Percentiles rank a stretch among this genome's conserved stretches.
These are phyloP conservation scores for Saccharomycopsis sp. DNA, from an alignment of 805 yeast genomes.

Conservation along the genomic window DNA sequence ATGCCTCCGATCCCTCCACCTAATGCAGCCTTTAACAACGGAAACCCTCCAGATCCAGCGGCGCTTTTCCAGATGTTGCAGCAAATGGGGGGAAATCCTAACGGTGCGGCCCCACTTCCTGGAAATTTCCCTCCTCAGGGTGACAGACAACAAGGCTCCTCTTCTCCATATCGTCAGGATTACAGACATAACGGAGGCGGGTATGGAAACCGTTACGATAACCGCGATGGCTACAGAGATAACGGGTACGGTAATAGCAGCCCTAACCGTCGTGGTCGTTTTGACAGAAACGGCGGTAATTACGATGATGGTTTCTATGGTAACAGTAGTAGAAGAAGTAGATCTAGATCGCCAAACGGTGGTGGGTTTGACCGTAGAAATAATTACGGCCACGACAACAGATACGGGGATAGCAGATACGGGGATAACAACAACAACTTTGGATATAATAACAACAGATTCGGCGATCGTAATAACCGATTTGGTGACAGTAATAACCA, in stretches of 20 bases:
- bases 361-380: slow-evolving; percentile 20
- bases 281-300: slow-evolving; percentile 15
- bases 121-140: slow-evolving; percentile 13
- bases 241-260: not conserved
- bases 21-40: slow-evolving; percentile 24
- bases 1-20: slow-evolving; percentile 15
- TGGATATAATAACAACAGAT: slow-evolving; percentile 22
- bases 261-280: not conserved
- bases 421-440: slow-evolving; percentile 25
- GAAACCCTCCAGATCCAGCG: slow-evolving; percentile 33
- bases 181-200: slow-evolving; percentile 10
- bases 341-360: slow-evolving; percentile 21
- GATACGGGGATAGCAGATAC: slow-evolving; percentile 25
- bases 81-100: slow-evolving; percentile 26
- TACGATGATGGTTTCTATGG: slow-evolving; percentile 15
- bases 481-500: slow-evolving; percentile 21
- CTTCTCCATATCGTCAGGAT: slow-evolving; percentile 4
- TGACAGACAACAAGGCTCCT: slow-evolving; percentile 13
- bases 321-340: slow-evolving; percentile 15
- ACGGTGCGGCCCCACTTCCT: slow-evolving; percentile 21
- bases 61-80: slow-evolving; percentile 37
- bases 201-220: slow-evolving; percentile 5
- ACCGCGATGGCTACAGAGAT: not conserved
- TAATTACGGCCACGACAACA: slow-evolving; percentile 26
- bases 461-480: slow-evolving; percentile 21